These are phyloP conservation scores for Garcia nutans DNA, from an alignment of 345 rosid genomes.

Conservation along the genomic window DNA sequence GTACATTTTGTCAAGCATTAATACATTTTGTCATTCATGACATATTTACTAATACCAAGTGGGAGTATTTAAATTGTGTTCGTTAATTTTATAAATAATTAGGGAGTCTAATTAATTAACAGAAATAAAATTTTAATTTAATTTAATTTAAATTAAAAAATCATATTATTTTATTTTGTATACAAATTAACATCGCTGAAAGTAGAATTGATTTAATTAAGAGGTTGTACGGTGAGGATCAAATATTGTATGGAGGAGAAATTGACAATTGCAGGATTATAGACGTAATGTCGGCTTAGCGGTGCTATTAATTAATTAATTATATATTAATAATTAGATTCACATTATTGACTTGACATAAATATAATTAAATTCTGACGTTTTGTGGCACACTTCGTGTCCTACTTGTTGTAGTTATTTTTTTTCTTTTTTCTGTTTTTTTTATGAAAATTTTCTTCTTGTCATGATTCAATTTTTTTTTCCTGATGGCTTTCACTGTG, in stretches of 20 bases:
- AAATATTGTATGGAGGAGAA: not conserved
- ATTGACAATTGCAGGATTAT: slow-evolving; percentile 2
- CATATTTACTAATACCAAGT: slow-evolving; percentile 10
- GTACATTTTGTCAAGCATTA: slow-evolving; percentile 8
- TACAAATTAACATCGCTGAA: not conserved
- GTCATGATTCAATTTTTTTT: too few relatives aligned
- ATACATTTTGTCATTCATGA: slow-evolving; percentile 25
- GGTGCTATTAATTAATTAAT: slow-evolving; percentile 10
- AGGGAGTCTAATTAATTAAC: not conserved
- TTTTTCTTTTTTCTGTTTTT: not conserved
- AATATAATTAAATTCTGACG: slow-evolving; percentile 5
- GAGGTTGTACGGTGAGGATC: slow-evolving; percentile 9
- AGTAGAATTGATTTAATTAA: not conserved
- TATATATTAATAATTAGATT: slow-evolving; percentile 3
- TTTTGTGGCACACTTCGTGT: slow-evolving; percentile 16
- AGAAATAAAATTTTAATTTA: not conserved
- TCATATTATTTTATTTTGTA: not conserved
- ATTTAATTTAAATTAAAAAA: not conserved
- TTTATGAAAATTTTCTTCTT: too few relatives aligned
- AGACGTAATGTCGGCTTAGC: slow-evolving; percentile 25
- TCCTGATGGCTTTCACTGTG: too few relatives aligned
- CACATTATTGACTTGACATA: not conserved
- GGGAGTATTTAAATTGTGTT: slow-evolving; percentile 2
- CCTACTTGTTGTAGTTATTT: slow-evolving; percentile 2
- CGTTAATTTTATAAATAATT: not conserved